These are phyloP conservation scores for Kwoniella shandongensis DNA, from an alignment of 768 basidiomycete species.

Conservation along the genomic window DNA sequence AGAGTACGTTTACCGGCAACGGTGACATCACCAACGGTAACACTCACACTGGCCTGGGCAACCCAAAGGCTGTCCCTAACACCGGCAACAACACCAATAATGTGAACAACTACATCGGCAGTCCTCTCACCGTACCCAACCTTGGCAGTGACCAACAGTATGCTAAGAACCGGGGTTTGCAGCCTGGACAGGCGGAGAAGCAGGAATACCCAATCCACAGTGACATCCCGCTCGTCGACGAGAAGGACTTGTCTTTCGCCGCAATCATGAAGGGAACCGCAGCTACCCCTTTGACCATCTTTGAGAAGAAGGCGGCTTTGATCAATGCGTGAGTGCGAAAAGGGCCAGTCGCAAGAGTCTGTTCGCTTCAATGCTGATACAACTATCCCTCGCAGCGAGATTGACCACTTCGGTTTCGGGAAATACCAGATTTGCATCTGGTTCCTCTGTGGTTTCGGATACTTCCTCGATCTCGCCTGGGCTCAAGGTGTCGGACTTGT, in stretches of 20 bases:
- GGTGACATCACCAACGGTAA: too few species aligned
- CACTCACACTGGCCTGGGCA: too few species aligned
- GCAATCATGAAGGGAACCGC: conserved; percentile 35
- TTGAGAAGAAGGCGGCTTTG: conserved; percentile 52
- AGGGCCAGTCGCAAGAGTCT: too few species aligned
- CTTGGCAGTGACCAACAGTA: too few species aligned
- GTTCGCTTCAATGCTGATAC: neutral
- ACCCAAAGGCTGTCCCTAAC: too few species aligned
- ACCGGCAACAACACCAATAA: too few species aligned
- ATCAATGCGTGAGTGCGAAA: conserved; percentile 50
- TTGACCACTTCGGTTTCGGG: conserved; percentile 49
- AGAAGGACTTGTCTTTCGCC: conserved; percentile 4
- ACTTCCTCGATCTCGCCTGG: conserved; percentile 53
- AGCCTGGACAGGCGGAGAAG: conserved; percentile 3
- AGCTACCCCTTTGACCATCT: conserved; percentile 34
- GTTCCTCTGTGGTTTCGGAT: conserved; percentile 54
- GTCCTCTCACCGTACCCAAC: too few species aligned
- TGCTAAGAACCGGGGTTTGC: too few species aligned
- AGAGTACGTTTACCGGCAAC: too few species aligned
- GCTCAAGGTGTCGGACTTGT: conserved; percentile 53
- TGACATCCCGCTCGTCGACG: conserved; percentile 12
- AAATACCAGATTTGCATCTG: conserved; percentile 52
- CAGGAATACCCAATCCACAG: conserved; percentile 2
- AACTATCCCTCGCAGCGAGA: conserved; percentile 33
- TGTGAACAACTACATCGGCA: too few species aligned